Conservation (phyloP, 1,284 basidiomycete genomes). For the Neolentinus lepideus region DNA sequence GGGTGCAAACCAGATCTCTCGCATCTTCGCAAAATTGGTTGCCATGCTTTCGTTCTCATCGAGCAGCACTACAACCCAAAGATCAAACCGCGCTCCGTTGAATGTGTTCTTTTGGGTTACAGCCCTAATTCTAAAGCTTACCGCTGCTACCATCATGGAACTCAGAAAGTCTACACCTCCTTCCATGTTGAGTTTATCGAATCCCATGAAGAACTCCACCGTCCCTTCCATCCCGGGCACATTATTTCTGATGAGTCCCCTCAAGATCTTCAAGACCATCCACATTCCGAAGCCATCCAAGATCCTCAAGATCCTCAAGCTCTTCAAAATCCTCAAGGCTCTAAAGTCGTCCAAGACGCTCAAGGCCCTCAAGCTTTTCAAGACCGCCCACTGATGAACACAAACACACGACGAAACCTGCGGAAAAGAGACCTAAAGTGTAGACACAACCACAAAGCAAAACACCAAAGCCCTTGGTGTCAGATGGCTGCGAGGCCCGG, state of each 20-base stretch:
- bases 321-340: too few relatives aligned
- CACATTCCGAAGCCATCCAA: background rate
- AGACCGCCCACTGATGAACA: too few relatives aligned
- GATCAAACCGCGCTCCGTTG: slow-evolving; percentile 19
- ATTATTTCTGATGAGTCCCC: background rate
- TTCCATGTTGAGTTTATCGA: slow-evolving; percentile 26
- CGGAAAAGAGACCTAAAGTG: too few relatives aligned
- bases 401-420: too few relatives aligned
- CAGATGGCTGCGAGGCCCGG: too few relatives aligned
- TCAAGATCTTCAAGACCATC: too few relatives aligned
- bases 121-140: slow-evolving; percentile 23
- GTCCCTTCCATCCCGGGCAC: background rate
- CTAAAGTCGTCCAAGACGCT: too few relatives aligned
- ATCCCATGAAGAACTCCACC: slow-evolving; percentile 1
- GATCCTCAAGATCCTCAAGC: background rate
- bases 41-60: slow-evolving; percentile 12
- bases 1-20: slow-evolving; percentile 9
- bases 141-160: slow-evolving; percentile 18
- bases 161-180: slow-evolving; percentile 15
- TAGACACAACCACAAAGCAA: too few relatives aligned
- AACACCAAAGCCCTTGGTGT: too few relatives aligned
- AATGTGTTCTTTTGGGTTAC: slow-evolving; percentile 29
- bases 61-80: slow-evolving; percentile 19
- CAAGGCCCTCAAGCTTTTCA: too few relatives aligned
- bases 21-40: slow-evolving; percentile 17